Evolutionary conservation across 805 yeast genomes (phyloP), one percentile per base, ranked within the genome.

Genomic region (Cyberlindnera euphorbiiphila): DNA sequence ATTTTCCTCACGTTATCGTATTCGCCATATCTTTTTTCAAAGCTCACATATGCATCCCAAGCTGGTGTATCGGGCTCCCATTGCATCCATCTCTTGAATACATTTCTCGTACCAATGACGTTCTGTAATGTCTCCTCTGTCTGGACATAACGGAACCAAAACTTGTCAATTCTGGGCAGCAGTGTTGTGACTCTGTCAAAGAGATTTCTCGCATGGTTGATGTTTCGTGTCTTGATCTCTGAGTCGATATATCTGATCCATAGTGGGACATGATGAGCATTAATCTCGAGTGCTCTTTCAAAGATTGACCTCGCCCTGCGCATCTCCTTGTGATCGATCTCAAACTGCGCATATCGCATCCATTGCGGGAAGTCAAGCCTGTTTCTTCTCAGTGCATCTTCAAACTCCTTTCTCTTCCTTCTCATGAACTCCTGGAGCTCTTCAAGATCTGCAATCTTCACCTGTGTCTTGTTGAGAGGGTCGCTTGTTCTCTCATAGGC

Each of bases 301-400:
- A 83, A 84, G 6, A 93, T 69, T 0, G 96, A 85, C 38, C 98
- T 66, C 0, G 95, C 95, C 16, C 97, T 67, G 14, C 74, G 68
- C 43, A 74, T 69, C 53, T 91, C 95, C 42, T 78, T 81, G 49
- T 85, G 91, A 5, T 82, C 83, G 4, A 80, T 58, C 60, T 91
- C 98, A 75, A 88, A 86, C 41, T 73, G 74, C 0, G 96, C 98
- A 59, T 91, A 93, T 39, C 96, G 68, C 56, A 86, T 70, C 96
- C 98, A 93, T 56, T 88, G 95, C 2, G 86, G 82, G 52, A 74
- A 69, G 53, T 87, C 88, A 24, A 82, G 72, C 42, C 95, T 65
- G 56, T 91, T 91, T 48, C 93, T 72, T 49, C 93, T 76, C 36
- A 93, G 62, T n/a, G 89, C 94, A 47, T 80, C 80, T 61, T 93